Conservation (phyloP, 2,329 filamentous ascomycete genomes). For the Hymenoscyphus fraxineus region DNA sequence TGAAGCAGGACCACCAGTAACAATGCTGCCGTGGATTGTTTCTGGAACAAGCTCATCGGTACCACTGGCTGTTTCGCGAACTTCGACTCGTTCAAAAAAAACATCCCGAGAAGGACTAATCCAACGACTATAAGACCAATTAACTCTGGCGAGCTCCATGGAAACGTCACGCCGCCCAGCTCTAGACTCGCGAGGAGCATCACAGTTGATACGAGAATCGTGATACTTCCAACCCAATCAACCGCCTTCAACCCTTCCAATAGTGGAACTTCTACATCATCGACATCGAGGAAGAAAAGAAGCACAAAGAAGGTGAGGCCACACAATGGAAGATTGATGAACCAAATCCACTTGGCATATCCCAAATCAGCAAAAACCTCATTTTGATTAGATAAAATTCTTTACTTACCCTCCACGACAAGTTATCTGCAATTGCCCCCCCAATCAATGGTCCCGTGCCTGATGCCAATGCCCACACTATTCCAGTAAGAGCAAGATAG, state of each 20-base stretch:
- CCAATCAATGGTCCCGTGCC: constrained; percentile 59
- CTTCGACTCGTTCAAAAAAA: constrained; percentile 66
- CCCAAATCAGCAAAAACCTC: not conserved
- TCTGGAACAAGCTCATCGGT: constrained; percentile 66
- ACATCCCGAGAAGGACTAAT: constrained; percentile 50
- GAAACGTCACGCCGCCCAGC: constrained; percentile 68
- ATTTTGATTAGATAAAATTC: not conserved
- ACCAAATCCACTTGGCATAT: constrained; percentile 48
- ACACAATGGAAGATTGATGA: constrained; percentile 47
- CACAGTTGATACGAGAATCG: constrained; percentile 68
- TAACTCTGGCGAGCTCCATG: constrained; percentile 70
- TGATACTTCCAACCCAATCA: constrained; percentile 55
- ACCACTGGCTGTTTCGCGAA: constrained; percentile 73
- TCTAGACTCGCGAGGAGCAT: constrained; percentile 83
- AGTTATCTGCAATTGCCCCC: constrained; percentile 55
- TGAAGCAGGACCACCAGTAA: constrained; percentile 68
- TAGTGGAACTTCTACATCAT: constrained; percentile 57
- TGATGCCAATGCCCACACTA: constrained; percentile 58
- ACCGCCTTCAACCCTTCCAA: constrained; percentile 55
- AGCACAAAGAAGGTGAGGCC: constrained; percentile 48
- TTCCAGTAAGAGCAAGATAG: constrained; percentile 58
- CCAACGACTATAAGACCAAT: constrained; percentile 78
- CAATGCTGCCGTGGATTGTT: constrained; percentile 61
- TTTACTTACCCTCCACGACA: constrained; percentile 46
- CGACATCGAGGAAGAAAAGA: constrained; percentile 57